Conservation (phyloP, 768 basidiomycete genomes). For the Tubosaeta sp. region DNA sequence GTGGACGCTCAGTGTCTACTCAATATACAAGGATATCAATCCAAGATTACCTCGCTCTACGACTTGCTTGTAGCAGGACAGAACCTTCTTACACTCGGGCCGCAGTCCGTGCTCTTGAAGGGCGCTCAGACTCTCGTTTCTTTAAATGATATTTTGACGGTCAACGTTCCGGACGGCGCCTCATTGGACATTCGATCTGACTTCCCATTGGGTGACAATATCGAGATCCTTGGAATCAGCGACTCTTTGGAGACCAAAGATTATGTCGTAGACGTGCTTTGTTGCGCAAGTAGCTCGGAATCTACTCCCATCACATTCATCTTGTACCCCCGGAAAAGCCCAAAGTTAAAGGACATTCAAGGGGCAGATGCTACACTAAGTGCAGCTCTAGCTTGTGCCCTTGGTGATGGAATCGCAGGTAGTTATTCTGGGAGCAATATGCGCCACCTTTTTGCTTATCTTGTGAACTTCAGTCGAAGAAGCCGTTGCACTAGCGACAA, state of each 20-base stretch:
- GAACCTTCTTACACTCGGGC: not conserved
- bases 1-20: not conserved
- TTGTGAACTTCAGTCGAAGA: not conserved
- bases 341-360: not conserved
- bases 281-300: not conserved
- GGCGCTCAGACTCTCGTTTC: not conserved
- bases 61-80: not conserved
- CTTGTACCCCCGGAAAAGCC: not conserved
- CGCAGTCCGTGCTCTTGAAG: not conserved
- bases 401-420: not conserved
- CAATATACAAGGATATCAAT: not conserved
- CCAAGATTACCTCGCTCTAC: not conserved
- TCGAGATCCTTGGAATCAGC: not conserved
- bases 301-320: not conserved
- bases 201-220: not conserved
- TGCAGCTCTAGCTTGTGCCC: not conserved
- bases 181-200: not conserved
- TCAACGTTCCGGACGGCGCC: not conserved
- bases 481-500: not conserved
- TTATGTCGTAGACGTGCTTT: not conserved
- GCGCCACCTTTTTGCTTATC: not conserved
- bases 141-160: not conserved
- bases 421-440: not conserved
- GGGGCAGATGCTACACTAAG: not conserved
- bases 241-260: not conserved